phyloP scores from a whole-genome alignment of 345 rosid genomes.

The Populus tremula region DNA sequence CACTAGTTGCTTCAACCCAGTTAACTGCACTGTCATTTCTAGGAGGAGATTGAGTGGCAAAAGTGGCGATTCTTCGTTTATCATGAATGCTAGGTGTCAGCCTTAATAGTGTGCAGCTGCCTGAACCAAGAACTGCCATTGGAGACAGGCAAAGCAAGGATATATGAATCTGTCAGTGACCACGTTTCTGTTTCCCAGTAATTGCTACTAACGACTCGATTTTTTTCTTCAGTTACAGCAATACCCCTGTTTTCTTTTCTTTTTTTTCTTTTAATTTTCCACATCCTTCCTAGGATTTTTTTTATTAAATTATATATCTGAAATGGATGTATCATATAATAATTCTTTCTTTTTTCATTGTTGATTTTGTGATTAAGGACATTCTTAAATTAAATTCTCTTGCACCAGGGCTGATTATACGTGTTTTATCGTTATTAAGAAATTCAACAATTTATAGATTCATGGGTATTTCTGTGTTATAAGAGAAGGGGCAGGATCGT shows the following conservation, averaged over 20 bases:
- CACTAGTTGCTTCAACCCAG: constrained; percentile 57
- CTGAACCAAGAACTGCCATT: constrained; percentile 51
- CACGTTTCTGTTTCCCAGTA: background rate
- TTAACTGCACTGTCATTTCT: constrained; percentile 26
- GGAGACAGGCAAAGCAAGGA: background rate
- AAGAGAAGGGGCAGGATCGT: background rate
- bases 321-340: no score
- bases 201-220: background rate
- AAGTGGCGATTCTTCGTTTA: constrained; percentile 28
- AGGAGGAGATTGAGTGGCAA: constrained; percentile 42
- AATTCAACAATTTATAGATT: no score
- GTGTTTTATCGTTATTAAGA: no score
- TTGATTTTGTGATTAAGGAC: no score
- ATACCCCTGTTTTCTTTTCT: background rate
- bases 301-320: no score
- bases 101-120: constrained; percentile 27
- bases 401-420: no score
- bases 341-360: no score
- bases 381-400: no score
- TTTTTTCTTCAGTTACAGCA: no score
- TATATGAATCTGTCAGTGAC: background rate
- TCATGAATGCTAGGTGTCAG: constrained; percentile 17
- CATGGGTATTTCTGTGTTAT: no score
- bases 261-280: no score
- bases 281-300: no score